Conservation (phyloP, 192 early-diverging fungal species). For the Backusella tarrabulga region DNA sequence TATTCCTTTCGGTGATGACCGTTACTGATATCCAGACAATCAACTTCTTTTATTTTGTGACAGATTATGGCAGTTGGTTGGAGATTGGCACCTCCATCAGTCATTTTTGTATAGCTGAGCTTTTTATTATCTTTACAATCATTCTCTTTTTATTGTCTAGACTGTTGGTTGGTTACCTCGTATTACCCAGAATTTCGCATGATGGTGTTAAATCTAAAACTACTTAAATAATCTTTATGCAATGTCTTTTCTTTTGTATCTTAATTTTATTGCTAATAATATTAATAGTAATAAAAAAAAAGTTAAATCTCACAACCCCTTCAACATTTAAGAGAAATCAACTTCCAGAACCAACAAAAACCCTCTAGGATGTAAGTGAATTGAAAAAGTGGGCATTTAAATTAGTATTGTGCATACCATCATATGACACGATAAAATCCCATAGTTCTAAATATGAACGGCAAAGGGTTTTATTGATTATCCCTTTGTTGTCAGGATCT, state of each 20-base stretch:
- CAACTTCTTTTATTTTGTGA: constrained; percentile 95
- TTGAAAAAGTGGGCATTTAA: too few species aligned
- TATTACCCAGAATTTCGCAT: constrained; percentile 12
- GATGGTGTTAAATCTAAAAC: background rate
- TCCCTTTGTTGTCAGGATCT: background rate
- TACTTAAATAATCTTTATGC: background rate
- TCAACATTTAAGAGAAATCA: background rate
- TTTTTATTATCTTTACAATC: constrained; percentile 92
- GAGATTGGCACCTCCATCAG: constrained; percentile 97
- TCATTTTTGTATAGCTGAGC: constrained; percentile 91
- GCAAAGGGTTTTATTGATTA: background rate
- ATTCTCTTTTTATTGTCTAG: constrained; percentile 81
- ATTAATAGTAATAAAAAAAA: background rate
- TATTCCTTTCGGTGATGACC: constrained; percentile 84
- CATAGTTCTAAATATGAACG: too few species aligned
- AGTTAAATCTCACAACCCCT: background rate
- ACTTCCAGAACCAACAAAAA: background rate
- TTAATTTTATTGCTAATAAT: background rate
- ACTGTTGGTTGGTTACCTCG: constrained; percentile 43
- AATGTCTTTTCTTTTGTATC: background rate
- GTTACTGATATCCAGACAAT: constrained; percentile 93
- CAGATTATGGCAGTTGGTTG: constrained; percentile 91
- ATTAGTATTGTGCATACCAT: too few species aligned
- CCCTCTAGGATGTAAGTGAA: too few species aligned
- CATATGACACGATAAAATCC: too few species aligned